Percentiles rank a stretch among this genome's conserved stretches.
Evolutionary conservation across 768 basidiomycete genomes (phyloP).

Genomic region (Trametes cubensis): DNA sequence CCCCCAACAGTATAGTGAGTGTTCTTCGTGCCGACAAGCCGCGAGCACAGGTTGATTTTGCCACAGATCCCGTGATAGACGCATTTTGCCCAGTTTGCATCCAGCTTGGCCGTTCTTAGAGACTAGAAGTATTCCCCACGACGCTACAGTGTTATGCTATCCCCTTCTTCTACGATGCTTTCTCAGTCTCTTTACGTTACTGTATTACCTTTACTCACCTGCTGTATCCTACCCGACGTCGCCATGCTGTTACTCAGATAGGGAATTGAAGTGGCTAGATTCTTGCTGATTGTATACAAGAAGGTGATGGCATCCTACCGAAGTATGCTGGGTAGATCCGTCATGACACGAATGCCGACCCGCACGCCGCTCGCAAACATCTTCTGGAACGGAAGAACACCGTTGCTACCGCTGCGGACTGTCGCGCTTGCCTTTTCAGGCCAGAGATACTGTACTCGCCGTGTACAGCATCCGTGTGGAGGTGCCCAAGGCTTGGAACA

Average conservation of each 20-base stretch:
- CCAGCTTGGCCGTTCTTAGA: slow-evolving; percentile 27
- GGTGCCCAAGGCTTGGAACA: slow-evolving; percentile 7
- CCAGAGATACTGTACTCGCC: slow-evolving; percentile 15
- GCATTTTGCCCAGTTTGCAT: slow-evolving; percentile 34
- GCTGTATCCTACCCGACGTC: slow-evolving; percentile 17
- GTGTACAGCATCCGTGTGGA: slow-evolving; percentile 14
- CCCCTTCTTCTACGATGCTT: not conserved
- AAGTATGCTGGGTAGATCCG: slow-evolving; percentile 17
- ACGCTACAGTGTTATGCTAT: slow-evolving; percentile 19
- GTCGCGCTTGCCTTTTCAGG: slow-evolving; percentile 15
- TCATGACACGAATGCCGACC: slow-evolving; percentile 9
- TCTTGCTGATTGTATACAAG: slow-evolving; percentile 10
- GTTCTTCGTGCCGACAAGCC: slow-evolving; percentile 8
- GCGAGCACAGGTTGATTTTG: slow-evolving; percentile 12
- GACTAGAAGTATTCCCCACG: slow-evolving; percentile 18
- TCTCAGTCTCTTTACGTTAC: slow-evolving; percentile 6
- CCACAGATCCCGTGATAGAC: slow-evolving; percentile 34
- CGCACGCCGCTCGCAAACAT: slow-evolving; percentile 20
- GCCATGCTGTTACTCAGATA: slow-evolving; percentile 15
- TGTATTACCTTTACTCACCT: slow-evolving; percentile 18
- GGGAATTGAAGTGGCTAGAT: slow-evolving; percentile 12
- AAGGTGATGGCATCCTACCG: not conserved
- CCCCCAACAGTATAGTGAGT: slow-evolving; percentile 70
- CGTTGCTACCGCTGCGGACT: slow-evolving; percentile 11
- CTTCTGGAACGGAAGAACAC: slow-evolving; percentile 8